A percentile compares a stretch with the other conserved stretches of the same genome.
These are phyloP conservation scores for Globisporangium lucens DNA, from an alignment of 352 stramenopile genomes.

Conservation along the genomic window DNA sequence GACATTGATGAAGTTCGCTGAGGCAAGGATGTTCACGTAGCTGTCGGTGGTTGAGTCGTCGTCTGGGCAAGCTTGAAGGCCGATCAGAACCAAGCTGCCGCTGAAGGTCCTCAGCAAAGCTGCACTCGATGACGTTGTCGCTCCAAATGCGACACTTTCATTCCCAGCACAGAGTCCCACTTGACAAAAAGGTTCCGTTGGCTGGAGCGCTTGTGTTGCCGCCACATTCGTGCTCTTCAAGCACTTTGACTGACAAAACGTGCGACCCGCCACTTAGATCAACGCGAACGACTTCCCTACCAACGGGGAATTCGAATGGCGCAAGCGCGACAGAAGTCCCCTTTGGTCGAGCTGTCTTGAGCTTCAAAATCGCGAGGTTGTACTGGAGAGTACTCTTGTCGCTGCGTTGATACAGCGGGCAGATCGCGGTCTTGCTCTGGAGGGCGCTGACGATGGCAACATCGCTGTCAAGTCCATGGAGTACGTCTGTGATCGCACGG, in stretches of 20 bases:
- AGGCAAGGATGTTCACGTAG: constrained; percentile 3
- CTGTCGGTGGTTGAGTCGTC: background rate
- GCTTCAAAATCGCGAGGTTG: constrained; percentile 3
- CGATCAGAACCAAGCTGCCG: background rate
- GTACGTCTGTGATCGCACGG: background rate
- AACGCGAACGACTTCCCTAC: background rate
- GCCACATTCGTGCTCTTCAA: background rate
- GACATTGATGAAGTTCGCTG: constrained; percentile 13
- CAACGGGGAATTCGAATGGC: background rate
- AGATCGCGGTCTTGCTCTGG: background rate
- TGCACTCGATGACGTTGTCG: background rate
- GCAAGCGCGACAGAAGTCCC: background rate
- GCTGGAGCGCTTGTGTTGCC: too few relatives aligned
- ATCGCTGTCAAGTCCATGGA: background rate
- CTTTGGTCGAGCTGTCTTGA: background rate
- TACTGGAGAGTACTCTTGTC: background rate
- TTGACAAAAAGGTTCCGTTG: background rate
- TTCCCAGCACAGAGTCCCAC: constrained; percentile 10
- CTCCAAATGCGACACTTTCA: background rate
- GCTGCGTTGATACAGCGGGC: background rate
- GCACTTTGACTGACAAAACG: background rate
- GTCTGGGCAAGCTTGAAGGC: background rate
- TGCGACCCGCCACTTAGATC: background rate
- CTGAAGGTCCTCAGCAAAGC: constrained; percentile 1
- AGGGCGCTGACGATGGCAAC: background rate